These are phyloP conservation scores for Capniomyces stellatus DNA, from an alignment of 371 early-diverging fungal species.

Conservation along the genomic window DNA sequence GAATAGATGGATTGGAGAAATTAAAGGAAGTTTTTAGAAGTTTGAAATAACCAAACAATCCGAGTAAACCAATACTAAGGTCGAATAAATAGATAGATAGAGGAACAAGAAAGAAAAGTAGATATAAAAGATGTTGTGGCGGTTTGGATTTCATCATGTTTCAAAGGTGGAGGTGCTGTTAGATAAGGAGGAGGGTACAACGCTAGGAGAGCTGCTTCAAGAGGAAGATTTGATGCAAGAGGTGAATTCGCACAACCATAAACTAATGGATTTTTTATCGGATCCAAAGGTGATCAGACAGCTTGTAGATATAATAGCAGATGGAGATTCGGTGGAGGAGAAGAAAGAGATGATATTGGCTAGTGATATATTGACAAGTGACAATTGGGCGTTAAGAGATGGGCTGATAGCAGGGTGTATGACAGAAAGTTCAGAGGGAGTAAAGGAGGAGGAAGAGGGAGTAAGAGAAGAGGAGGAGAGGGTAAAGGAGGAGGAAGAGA, in stretches of 20 bases:
- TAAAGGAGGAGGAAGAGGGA: not conserved
- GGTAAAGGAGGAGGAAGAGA: not conserved
- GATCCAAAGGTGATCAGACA: slow-evolving; percentile 16
- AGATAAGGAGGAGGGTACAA: slow-evolving; percentile 33
- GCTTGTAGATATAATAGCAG: slow-evolving; percentile 22
- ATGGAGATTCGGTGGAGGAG: slow-evolving; percentile 14
- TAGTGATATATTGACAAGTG: slow-evolving; percentile 71
- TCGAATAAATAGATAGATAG: too few species aligned
- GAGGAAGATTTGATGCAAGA: slow-evolving; percentile 47
- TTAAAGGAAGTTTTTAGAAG: too few species aligned
- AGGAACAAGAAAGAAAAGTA: too few species aligned
- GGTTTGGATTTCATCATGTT: slow-evolving; percentile 40
- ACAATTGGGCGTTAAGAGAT: slow-evolving; percentile 65
- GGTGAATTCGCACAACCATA: slow-evolving; percentile 37
- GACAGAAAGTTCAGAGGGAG: not conserved
- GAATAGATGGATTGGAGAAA: too few species aligned
- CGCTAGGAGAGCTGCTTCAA: slow-evolving; percentile 36
- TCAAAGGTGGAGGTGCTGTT: slow-evolving; percentile 40
- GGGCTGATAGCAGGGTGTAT: slow-evolving; percentile 32
- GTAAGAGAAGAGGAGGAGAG: not conserved
- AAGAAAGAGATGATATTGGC: slow-evolving; percentile 63
- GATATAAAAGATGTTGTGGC: slow-evolving; percentile 48
- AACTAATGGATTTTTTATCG: slow-evolving; percentile 32
- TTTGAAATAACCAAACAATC: too few species aligned
- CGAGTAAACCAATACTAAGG: too few species aligned